Evolutionary conservation across 768 basidiomycete genomes (phyloP), one percentile per base, ranked within the genome.

Genomic region (Gyrodon lividus): DNA sequence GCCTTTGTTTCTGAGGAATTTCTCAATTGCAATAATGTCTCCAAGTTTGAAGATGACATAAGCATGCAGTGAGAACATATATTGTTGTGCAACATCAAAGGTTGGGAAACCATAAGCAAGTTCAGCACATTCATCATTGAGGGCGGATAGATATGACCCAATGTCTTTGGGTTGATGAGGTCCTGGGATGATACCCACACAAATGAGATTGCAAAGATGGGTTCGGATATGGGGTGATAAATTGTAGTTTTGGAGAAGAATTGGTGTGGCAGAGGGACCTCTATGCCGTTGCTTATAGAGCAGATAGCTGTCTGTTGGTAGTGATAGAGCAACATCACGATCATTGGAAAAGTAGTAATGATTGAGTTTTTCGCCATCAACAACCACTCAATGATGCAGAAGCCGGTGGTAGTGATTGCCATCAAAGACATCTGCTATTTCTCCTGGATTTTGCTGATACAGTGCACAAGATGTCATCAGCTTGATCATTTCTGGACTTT

Each of bases 231-330:
- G 24, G 3, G 43, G 43, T n/a, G 43, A 28, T 5, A 43, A 26
- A 30, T 43, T 43, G 28, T 16, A 17, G 8, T 28, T 43, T 20
- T 43, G 43, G 14, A 43, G 23, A 6, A 43, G 17, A 17, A 43
- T 43, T 16, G 43, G 43, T 6, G 43, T 43, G 10, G 43, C n/a
- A 4, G 43, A 43, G 13, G 43, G 43, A n/a, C 43, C 43, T 24
- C 24, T 24, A 24, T 24, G 24, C 0, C 66, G 60, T 4, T 59
- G 54, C 23, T 71, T 70, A 55, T 71, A 76, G 3, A 72, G 68
- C 0, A 59, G 58, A 58, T 75, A 77, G 0, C 78, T 73, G 59
- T 81, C 77, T 0, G 68, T 66, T 1, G 72, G 71, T 2, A 78
- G 48, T 0, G 67, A 72, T 9, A 80, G 64, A 0, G 77, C 76